Evolutionary conservation across 208 protist genomes (phyloP).

Genomic region (Porcisia hertigi): DNA sequence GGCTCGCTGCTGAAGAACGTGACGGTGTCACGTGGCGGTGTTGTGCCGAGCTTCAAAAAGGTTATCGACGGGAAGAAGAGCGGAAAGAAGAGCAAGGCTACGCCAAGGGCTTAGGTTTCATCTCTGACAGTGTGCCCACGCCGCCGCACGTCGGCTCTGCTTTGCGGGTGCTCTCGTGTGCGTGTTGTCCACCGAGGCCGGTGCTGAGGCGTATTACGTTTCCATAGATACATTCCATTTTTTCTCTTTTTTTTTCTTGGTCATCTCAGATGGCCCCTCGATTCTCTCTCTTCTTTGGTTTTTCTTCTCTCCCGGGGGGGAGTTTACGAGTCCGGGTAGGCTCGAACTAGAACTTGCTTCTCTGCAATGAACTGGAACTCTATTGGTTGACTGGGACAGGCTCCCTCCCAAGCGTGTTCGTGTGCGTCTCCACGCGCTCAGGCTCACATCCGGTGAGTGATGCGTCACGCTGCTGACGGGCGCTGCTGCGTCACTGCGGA

Average conservation of each 20-base stretch:
- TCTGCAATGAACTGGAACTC: background rate
- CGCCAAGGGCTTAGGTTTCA: slow-evolving; percentile 50
- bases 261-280: slow-evolving; percentile 3
- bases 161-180: background rate
- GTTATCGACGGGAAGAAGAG: slow-evolving; percentile 82
- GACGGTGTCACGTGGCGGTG: slow-evolving; percentile 77
- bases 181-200: background rate
- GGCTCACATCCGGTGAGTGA: background rate
- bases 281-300: slow-evolving; percentile 13
- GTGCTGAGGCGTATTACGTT: background rate
- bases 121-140: background rate
- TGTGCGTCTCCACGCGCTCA: background rate
- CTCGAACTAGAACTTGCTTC: background rate
- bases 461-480: background rate
- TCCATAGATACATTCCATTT: slow-evolving; percentile 21
- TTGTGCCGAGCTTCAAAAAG: slow-evolving; percentile 84
- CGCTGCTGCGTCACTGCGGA: background rate
- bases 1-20: slow-evolving; percentile 56
- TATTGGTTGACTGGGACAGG: background rate
- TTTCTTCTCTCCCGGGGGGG: slow-evolving; percentile 4
- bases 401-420: background rate
- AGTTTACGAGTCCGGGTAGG: slow-evolving; percentile 6
- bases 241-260: background rate
- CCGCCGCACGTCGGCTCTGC: background rate
- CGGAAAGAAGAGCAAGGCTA: slow-evolving; percentile 62